Conservation (phyloP, 805 yeast genomes). For the Metschnikowia kofuensis region DNA sequence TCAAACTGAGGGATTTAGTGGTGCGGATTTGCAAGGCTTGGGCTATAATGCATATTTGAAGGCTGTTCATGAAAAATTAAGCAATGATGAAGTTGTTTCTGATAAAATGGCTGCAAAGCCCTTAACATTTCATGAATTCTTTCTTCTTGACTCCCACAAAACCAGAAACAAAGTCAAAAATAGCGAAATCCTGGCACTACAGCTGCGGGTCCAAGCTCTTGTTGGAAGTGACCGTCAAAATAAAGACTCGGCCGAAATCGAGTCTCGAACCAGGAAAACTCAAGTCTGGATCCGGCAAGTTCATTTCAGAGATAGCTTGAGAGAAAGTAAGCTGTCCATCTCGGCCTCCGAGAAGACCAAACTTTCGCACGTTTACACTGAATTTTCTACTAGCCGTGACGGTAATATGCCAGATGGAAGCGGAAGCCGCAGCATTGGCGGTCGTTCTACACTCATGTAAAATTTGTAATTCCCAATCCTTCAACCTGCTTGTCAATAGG, state of each 20-base stretch:
- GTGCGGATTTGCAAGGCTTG: slow-evolving; percentile 92
- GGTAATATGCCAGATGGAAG: slow-evolving; percentile 88
- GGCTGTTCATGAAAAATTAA: slow-evolving; percentile 73
- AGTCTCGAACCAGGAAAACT: slow-evolving; percentile 12
- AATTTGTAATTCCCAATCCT: too few relatives aligned
- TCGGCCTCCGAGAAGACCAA: slow-evolving; percentile 68
- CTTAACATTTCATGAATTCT: slow-evolving; percentile 27
- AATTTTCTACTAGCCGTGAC: slow-evolving; percentile 73
- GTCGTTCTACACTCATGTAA: slow-evolving; percentile 78
- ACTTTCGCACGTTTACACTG: slow-evolving; percentile 59
- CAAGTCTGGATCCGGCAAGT: slow-evolving; percentile 46
- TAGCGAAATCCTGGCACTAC: slow-evolving; percentile 38
- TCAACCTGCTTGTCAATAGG: neutral
- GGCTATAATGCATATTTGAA: slow-evolving; percentile 88
- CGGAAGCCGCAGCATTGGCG: slow-evolving; percentile 79
- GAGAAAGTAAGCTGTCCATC: slow-evolving; percentile 86
- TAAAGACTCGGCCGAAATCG: slow-evolving; percentile 2
- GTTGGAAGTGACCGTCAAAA: slow-evolving; percentile 13
- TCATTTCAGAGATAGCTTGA: slow-evolving; percentile 61
- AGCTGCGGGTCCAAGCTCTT: slow-evolving; percentile 43
- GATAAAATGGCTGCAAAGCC: slow-evolving; percentile 7
- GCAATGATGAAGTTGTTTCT: slow-evolving; percentile 30
- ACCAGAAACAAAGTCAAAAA: slow-evolving; percentile 30
- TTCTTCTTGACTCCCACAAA: slow-evolving; percentile 38
- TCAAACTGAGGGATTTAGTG: slow-evolving; percentile 74